phyloP scores from a whole-genome alignment of 2,329 filamentous ascomycete genomes.

The Ceratocystis cacaofunesta region DNA sequence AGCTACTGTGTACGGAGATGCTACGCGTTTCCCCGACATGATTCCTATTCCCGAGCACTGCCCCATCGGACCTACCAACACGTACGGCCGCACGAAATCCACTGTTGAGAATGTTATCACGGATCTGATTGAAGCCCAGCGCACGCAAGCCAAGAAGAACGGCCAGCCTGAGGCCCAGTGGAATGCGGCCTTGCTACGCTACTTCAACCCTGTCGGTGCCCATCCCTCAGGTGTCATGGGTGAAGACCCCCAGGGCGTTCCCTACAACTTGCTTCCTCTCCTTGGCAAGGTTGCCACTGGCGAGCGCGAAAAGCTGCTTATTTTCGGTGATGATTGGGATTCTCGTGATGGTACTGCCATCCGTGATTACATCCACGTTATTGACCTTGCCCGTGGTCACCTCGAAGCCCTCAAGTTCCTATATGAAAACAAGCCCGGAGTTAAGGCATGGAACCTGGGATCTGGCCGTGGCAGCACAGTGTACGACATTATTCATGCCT shows the following conservation, averaged over 20 bases:
- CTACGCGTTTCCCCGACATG: constrained; percentile 91
- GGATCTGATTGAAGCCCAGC: constrained; percentile 76
- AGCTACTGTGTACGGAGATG: constrained; percentile 95
- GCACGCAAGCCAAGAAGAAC: constrained; percentile 65
- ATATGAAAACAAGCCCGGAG: constrained; percentile 67
- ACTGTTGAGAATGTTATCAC: constrained; percentile 84
- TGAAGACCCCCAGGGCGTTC: constrained; percentile 89
- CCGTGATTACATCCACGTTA: constrained; percentile 94
- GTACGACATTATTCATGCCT: constrained; percentile 93
- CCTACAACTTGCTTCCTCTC: constrained; percentile 88
- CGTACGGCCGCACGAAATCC: constrained; percentile 92
- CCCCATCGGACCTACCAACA: constrained; percentile 91
- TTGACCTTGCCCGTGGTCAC: constrained; percentile 77
- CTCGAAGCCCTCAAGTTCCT: constrained; percentile 83
- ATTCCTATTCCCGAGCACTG: constrained; percentile 96
- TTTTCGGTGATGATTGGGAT: constrained; percentile 88
- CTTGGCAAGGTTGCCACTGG: constrained; percentile 93
- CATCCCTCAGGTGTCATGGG: constrained; percentile 96
- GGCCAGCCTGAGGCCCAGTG: constrained; percentile 66
- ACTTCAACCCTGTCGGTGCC: constrained; percentile 94
- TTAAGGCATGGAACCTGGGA: constrained; percentile 92
- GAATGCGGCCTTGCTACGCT: constrained; percentile 86
- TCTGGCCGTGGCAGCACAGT: constrained; percentile 91
- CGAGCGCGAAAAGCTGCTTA: constrained; percentile 81
- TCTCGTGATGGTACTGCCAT: constrained; percentile 88